Evolutionary conservation across 768 basidiomycete genomes (phyloP), one percentile per base, ranked within the genome.

Genomic region (Asterophora lycoperdoides): DNA sequence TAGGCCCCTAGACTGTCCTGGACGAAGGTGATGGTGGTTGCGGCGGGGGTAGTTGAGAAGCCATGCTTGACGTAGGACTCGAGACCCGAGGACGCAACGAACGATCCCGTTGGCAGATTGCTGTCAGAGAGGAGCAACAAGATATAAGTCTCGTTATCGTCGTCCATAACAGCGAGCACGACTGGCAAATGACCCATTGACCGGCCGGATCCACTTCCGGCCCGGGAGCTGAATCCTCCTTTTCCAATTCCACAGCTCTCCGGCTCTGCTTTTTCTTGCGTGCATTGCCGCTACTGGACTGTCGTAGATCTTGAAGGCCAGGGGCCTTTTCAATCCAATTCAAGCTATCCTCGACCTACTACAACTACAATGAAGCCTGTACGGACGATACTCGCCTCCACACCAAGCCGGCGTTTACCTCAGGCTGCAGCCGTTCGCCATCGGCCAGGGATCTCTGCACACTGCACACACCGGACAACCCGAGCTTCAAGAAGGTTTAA

Each of bases 21-120:
- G 26, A 94, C 51, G 63, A 93, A 95, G 26, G 73, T 71, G 44
- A 81, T 60, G 17, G 76, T 77, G 20, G 67, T 44, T 45, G 61
- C 50, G 56, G 67, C 55, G 44, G 62, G 41, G 4, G 53, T 43
- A 1, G 75, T 60, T 13, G 72, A 54, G 60, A 94, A 88, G 0
- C 93, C 96, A 63, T 99, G 96, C 20, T 87, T 84, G 34, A 81
- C 68, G 62, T 83, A 93, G 4, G 93, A 92, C 61, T 99, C 95
- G 51, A 98, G 77, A 1, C 95, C 95, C 2, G 90, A 80, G 1
- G 93, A 96, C 0, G 94, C 90, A 50, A 97, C 90, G 65, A 99
- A 99, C 1, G 95, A 87, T 30, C 96, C 96, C 0, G 95, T 98
- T 2, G 96, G 96, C 3, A 99, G 82, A 66, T 95, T 97, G 53